These are phyloP conservation scores for Entelexis paramagnoliae DNA, from an alignment of 1,139 yeast species.

Conservation along the genomic window DNA sequence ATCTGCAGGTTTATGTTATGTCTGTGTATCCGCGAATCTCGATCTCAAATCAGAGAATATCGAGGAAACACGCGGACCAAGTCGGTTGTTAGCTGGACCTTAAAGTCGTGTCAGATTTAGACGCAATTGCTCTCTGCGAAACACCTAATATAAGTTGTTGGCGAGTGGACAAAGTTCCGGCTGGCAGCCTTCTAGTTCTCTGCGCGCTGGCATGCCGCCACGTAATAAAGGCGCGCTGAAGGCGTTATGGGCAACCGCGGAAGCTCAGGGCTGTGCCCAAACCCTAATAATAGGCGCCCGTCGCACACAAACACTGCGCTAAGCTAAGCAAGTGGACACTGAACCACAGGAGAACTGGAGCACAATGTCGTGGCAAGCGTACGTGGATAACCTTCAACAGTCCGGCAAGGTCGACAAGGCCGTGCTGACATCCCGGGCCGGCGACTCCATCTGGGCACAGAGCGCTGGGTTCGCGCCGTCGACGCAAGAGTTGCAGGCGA, in stretches of 20 bases:
- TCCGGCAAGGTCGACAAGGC: conserved; percentile 87
- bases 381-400: conserved; percentile 81
- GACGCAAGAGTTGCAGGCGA: conserved; percentile 58
- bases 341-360: background rate
- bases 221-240: background rate
- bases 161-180: too few relatives aligned
- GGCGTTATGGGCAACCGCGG: background rate
- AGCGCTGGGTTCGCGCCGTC: conserved; percentile 59
- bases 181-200: too few relatives aligned
- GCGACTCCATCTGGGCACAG: conserved; percentile 92
- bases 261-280: background rate
- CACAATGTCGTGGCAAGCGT: conserved; percentile 45
- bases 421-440: conserved; percentile 85
- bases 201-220: background rate
- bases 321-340: conserved; percentile 1
- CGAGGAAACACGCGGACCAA: too few relatives aligned
- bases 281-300: background rate
- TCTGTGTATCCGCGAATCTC: too few relatives aligned
- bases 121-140: too few relatives aligned
- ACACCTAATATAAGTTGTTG: too few relatives aligned
- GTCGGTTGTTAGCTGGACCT: too few relatives aligned
- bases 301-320: background rate
- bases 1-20: too few relatives aligned
- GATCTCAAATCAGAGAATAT: too few relatives aligned
- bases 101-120: too few relatives aligned